These are phyloP conservation scores for Acanthamoeba rhysodes DNA, from an alignment of 208 protist species.

Conservation along the genomic window DNA sequence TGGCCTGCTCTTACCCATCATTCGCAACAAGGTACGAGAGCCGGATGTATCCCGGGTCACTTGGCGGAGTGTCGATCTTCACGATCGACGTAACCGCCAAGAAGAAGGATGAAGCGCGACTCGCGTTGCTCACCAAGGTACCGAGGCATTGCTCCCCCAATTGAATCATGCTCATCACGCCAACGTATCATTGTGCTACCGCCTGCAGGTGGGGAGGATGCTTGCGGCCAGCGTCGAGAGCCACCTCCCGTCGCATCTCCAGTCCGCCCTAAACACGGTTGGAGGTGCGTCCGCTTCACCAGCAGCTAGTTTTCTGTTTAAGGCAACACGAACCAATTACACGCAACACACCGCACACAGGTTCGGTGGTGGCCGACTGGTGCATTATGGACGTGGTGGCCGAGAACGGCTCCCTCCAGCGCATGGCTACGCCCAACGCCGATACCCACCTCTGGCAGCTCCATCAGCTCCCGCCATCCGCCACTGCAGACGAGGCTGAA, in stretches of 20 bases:
- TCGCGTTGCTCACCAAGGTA: not conserved
- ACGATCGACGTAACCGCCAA: not conserved
- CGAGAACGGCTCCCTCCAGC: not conserved
- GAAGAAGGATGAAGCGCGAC: not conserved
- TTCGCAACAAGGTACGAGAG: not conserved
- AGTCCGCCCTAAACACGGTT: not conserved
- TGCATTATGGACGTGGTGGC: conserved; percentile 23
- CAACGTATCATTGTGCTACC: no score
- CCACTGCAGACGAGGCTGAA: not conserved
- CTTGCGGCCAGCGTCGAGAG: conserved; percentile 11
- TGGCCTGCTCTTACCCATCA: no score
- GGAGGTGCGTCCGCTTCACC: not conserved
- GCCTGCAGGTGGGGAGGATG: not conserved
- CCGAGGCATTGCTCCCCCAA: no score
- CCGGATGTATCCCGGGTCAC: not conserved
- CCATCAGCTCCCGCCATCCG: not conserved
- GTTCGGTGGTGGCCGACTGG: conserved; percentile 25
- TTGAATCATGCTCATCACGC: no score
- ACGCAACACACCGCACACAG: not conserved
- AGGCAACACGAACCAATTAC: no score
- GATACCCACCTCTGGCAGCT: conserved; percentile 1
- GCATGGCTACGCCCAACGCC: conserved; percentile 46
- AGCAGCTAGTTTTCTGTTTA: no score
- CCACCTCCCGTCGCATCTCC: conserved; percentile 2
- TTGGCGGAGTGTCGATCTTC: no score